Evolutionary conservation across 306 rosid species (phyloP).

Genomic region (Vachellia collinsii): DNA sequence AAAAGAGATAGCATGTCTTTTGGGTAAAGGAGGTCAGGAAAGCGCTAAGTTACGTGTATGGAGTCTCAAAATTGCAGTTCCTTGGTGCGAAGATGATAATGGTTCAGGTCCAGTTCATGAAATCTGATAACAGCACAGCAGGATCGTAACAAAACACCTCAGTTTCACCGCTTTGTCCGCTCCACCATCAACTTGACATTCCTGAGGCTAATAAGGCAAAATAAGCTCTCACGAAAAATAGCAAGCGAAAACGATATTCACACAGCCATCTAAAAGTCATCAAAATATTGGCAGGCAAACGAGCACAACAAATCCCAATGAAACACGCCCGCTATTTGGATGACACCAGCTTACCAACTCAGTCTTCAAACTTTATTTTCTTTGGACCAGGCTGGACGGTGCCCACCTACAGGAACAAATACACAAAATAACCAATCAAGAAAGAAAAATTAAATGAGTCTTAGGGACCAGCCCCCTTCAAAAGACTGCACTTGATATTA

Average conservation of each 20-base stretch:
- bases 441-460: background rate
- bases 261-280: background rate
- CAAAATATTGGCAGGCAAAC: background rate
- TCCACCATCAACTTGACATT: background rate
- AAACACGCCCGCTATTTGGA: background rate
- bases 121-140: constrained; percentile 11
- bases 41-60: constrained; percentile 10
- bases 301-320: background rate
- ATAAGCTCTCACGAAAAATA: background rate
- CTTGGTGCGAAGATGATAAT: background rate
- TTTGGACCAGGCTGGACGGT: constrained; percentile 69
- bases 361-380: constrained; percentile 73
- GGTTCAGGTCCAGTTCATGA: background rate
- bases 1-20: background rate
- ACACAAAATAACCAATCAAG: background rate
- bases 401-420: constrained; percentile 60
- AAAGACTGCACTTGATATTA: background rate
- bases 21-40: background rate
- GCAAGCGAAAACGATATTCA: background rate
- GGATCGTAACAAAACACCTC: constrained; percentile 11
- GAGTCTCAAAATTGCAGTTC: constrained; percentile 33
- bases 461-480: background rate
- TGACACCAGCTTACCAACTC: constrained; percentile 30
- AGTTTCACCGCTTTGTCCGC: background rate
- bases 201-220: background rate